Conservation (phyloP, 768 basidiomycete genomes). For the Lactarius pseudohatsudake region DNA sequence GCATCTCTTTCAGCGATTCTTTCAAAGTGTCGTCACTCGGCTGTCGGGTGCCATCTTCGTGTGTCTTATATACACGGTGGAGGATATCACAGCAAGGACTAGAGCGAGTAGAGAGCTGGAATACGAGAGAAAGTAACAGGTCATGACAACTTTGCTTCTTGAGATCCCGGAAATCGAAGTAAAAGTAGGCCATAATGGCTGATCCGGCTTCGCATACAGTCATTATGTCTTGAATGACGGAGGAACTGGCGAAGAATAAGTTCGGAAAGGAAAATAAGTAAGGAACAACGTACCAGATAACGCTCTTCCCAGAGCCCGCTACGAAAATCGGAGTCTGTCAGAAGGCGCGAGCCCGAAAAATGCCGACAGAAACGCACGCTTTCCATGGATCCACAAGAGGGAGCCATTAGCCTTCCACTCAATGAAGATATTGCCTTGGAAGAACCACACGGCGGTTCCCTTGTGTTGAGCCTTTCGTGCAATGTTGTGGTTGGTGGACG, state of each 20-base stretch:
- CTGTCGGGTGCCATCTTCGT: too few species aligned
- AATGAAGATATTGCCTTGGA: background rate
- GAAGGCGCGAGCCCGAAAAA: background rate
- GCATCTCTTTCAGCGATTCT: background rate
- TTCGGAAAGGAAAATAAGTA: background rate
- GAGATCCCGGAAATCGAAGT: background rate
- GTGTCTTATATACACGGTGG: too few species aligned
- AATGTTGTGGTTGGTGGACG: background rate
- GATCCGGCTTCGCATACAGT: background rate
- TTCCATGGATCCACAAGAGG: background rate
- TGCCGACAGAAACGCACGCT: background rate
- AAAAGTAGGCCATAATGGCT: background rate
- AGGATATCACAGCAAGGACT: too few species aligned
- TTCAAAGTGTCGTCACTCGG: background rate
- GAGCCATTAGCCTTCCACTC: background rate
- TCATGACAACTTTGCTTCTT: background rate
- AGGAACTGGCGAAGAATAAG: background rate
- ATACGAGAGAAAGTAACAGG: background rate
- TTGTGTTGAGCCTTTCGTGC: background rate
- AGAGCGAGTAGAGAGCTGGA: background rate
- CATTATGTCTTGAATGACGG: background rate
- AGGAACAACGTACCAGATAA: background rate
- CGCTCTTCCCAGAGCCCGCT: background rate
- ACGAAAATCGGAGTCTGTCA: background rate
- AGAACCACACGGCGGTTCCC: background rate